Percentiles rank a stretch among this genome's conserved stretches.
Conservation (phyloP, 108 stramenopile genomes). For the Epithemia pelagica region DNA sequence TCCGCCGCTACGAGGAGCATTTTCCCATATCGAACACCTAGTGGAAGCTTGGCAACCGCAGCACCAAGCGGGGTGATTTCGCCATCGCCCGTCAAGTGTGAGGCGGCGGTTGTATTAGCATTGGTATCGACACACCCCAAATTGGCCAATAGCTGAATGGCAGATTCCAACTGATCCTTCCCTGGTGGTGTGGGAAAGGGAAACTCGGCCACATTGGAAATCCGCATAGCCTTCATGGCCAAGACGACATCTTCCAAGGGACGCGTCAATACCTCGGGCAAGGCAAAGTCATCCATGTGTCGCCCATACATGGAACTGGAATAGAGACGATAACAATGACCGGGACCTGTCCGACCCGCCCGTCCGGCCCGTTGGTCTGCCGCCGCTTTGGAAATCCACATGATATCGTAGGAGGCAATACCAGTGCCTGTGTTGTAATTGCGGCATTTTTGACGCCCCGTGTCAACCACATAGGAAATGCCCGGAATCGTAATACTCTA, state of each 20-base stretch:
- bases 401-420: conserved; percentile 83
- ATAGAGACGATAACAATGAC: conserved; percentile 96
- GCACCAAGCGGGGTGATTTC: conserved; percentile 63
- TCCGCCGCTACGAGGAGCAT: conserved; percentile 86
- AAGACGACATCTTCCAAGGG: conserved; percentile 90
- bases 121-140: conserved; percentile 75
- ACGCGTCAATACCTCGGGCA: conserved; percentile 76
- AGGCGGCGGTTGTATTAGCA: conserved; percentile 13
- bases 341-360: conserved; percentile 93
- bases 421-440: conserved; percentile 80
- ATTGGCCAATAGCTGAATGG: conserved; percentile 62
- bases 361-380: conserved; percentile 97
- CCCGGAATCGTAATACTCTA: conserved; percentile 68
- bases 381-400: conserved; percentile 95
- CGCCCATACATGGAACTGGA: conserved; percentile 87
- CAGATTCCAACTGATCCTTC: conserved; percentile 54
- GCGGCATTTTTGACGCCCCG: conserved; percentile 90
- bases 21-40: conserved; percentile 81
- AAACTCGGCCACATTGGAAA: conserved; percentile 62
- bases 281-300: conserved; percentile 73
- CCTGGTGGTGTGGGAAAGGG: conserved; percentile 74
- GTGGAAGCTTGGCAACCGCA: conserved; percentile 73
- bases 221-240: conserved; percentile 83
- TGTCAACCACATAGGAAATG: conserved; percentile 96
- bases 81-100: conserved; percentile 54